Percentiles rank a stretch among this genome's conserved stretches.
Conservation (phyloP, 345 rosid genomes). For the Lumnitzera racemosa region DNA sequence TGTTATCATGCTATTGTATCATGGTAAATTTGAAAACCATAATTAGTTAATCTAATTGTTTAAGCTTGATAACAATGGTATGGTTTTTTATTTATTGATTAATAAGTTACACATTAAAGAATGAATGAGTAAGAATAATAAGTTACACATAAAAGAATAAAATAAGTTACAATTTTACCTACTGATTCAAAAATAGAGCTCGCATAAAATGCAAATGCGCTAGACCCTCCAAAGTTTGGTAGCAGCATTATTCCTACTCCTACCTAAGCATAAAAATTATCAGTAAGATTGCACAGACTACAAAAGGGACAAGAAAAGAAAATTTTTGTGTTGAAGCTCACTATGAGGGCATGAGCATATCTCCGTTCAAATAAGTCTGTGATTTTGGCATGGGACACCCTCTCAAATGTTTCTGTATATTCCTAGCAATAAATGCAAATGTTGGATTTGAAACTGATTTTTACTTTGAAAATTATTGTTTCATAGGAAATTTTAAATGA, state of each 20-base stretch:
- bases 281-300: not conserved
- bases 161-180: constrained; percentile 15
- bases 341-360: constrained; percentile 30
- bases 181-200: constrained; percentile 39
- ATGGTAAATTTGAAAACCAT: no score
- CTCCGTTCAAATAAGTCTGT: constrained; percentile 26
- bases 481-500: no score
- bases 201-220: constrained; percentile 34
- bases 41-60: no score
- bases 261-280: constrained; percentile 16
- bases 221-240: constrained; percentile 37
- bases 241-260: constrained; percentile 46
- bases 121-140: no score
- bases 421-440: constrained; percentile 15
- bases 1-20: no score
- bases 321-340: constrained; percentile 3
- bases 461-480: no score
- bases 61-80: no score
- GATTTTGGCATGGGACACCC: constrained; percentile 17
- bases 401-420: constrained; percentile 22
- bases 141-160: not conserved
- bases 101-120: no score
- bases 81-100: no score
- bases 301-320: not conserved
- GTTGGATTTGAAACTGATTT: no score